Evolutionary conservation across 441 rosid species (phyloP).

Genomic region (Pelargonium australe): DNA sequence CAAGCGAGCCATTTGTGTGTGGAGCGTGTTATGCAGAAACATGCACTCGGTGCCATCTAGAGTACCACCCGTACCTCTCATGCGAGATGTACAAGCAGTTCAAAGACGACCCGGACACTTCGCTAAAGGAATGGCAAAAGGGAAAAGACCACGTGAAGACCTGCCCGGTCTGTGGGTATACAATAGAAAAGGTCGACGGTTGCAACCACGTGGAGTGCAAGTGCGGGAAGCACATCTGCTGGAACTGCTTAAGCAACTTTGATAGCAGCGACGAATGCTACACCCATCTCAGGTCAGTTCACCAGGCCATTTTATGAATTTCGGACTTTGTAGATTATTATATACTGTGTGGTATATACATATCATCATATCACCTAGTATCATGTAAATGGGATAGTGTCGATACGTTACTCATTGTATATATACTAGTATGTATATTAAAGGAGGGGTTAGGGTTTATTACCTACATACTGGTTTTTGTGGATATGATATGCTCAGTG

Average conservation of each 20-base stretch:
- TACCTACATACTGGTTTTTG: no score
- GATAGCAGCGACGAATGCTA: slow-evolving; percentile 49
- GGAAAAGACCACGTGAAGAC: slow-evolving; percentile 62
- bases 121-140: slow-evolving; percentile 67
- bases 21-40: slow-evolving; percentile 76
- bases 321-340: neutral
- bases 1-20: slow-evolving; percentile 51
- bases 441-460: no score
- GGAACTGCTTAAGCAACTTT: slow-evolving; percentile 58
- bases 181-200: slow-evolving; percentile 79
- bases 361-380: no score
- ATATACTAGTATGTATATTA: no score
- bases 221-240: slow-evolving; percentile 80
- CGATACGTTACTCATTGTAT: no score
- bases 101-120: slow-evolving; percentile 77
- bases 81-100: slow-evolving; percentile 61
- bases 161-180: slow-evolving; percentile 61
- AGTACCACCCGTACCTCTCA: slow-evolving; percentile 65
- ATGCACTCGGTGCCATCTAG: slow-evolving; percentile 73
- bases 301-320: slow-evolving; percentile 31
- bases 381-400: no score
- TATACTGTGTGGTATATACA: neutral
- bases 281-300: slow-evolving; percentile 46
- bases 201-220: slow-evolving; percentile 74
- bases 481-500: no score